A percentile compares a stretch with the other conserved stretches of the same genome.
Conservation (phyloP, 306 rosid species). For the Cicer pinnatifidum region DNA sequence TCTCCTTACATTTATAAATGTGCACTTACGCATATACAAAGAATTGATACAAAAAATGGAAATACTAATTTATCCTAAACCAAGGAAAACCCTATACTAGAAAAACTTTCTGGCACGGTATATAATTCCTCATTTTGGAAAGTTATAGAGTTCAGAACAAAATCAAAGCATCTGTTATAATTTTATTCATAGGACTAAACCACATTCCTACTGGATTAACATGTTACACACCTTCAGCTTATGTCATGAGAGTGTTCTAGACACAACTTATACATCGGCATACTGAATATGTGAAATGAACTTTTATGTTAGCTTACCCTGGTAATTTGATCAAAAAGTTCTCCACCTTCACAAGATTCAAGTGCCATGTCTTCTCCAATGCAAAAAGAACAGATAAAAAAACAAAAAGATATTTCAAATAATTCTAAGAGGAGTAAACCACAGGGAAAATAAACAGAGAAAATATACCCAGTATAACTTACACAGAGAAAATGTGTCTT, state of each 20-base stretch:
- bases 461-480: conserved; percentile 57
- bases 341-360: conserved; percentile 99
- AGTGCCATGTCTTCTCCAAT: conserved; percentile 89
- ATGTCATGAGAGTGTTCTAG: neutral
- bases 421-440: conserved; percentile 38
- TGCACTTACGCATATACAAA: neutral
- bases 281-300: conserved; percentile 27
- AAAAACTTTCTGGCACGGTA: conserved; percentile 6
- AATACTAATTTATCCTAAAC: conserved; percentile 25
- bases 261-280: conserved; percentile 38
- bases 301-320: conserved; percentile 69
- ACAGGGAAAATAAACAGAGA: conserved; percentile 27
- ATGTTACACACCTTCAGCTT: conserved; percentile 14
- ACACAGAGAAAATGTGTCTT: conserved; percentile 94
- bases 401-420: conserved; percentile 45
- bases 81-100: conserved; percentile 22
- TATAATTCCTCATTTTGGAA: conserved; percentile 29
- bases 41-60: conserved; percentile 13
- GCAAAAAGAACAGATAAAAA: conserved; percentile 39
- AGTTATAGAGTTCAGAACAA: conserved; percentile 2
- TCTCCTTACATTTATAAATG: conserved; percentile 13
- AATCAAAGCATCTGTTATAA: conserved; percentile 6
- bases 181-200: conserved; percentile 17
- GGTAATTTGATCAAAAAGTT: conserved; percentile 97
- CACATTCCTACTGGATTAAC: conserved; percentile 4